Percentiles rank a stretch among this genome's conserved stretches.
phyloP scores from a whole-genome alignment of 176 grass and related monocot species.

The Musa itinerans region DNA sequence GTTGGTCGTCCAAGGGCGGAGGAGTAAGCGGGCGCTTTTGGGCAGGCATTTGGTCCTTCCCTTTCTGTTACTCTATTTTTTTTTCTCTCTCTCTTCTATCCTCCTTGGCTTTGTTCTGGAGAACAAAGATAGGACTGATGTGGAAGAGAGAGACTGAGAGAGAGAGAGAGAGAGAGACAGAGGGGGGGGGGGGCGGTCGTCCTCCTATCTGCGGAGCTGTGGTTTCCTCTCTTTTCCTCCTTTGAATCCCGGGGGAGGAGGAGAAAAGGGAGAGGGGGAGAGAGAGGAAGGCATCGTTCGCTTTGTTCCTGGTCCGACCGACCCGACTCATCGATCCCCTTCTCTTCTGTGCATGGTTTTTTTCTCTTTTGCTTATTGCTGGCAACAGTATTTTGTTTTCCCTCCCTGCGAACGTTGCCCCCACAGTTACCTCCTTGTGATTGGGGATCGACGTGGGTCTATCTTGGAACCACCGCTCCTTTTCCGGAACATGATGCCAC shows the following conservation, averaged over 20 bases:
- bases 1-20: conserved; percentile 20
- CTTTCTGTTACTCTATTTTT: neutral
- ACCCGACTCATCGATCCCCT: conserved; percentile 4
- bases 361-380: neutral
- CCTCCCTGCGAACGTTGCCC: too few relatives aligned
- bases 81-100: too few relatives aligned
- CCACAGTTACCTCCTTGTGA: too few relatives aligned
- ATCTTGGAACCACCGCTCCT: too few relatives aligned
- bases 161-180: conserved; percentile 47
- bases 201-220: neutral
- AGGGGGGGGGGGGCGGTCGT: neutral
- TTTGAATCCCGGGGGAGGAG: neutral
- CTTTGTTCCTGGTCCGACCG: neutral
- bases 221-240: neutral
- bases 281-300: neutral
- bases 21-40: conserved; percentile 45
- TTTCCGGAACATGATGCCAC: too few relatives aligned
- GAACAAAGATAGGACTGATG: neutral
- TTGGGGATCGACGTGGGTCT: too few relatives aligned
- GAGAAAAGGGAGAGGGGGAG: neutral
- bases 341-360: neutral
- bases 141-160: conserved; percentile 14
- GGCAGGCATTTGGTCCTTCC: conserved; percentile 36
- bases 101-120: too few relatives aligned
- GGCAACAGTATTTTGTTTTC: neutral